Evolutionary conservation across 2,329 filamentous ascomycete genomes (phyloP).

Genomic region (Akanthomyces lecanii): DNA sequence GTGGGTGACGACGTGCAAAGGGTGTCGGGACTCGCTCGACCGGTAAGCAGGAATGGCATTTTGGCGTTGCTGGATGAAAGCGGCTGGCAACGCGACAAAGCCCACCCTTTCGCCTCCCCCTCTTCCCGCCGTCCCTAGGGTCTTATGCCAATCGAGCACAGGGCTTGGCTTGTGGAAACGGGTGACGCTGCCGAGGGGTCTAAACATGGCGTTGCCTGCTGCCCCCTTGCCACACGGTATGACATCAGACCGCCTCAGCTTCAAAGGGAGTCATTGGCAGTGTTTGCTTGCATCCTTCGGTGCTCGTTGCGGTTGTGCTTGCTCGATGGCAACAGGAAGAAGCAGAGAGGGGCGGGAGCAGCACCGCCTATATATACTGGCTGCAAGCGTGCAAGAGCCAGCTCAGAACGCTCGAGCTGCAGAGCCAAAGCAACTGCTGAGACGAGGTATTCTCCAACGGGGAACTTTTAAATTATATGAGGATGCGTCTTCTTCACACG

Average conservation of each 20-base stretch:
- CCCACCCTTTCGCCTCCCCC: background rate
- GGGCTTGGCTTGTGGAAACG: constrained; percentile 16
- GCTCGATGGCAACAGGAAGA: background rate
- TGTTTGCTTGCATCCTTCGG: background rate
- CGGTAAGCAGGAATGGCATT: background rate
- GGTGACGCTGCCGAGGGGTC: constrained; percentile 15
- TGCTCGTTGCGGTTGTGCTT: too few species aligned
- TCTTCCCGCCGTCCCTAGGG: constrained; percentile 3
- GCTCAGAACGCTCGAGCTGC: too few species aligned
- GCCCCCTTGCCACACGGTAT: constrained; percentile 12
- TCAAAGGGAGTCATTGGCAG: background rate
- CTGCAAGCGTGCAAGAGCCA: too few species aligned
- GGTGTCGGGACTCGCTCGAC: background rate
- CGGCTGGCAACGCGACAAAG: background rate
- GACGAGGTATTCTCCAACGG: too few species aligned
- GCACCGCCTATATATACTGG: too few species aligned
- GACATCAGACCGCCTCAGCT: constrained; percentile 13
- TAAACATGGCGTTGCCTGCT: background rate
- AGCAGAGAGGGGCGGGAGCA: too few species aligned
- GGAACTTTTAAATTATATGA: too few species aligned
- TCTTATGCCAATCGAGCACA: constrained; percentile 3
- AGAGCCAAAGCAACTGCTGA: too few species aligned
- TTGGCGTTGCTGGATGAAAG: background rate
- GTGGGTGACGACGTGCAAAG: background rate
- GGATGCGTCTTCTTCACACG: too few species aligned